Base-by-base conservation (phyloP, 257 asterid genomes). In the Salvia splendens region DNA sequence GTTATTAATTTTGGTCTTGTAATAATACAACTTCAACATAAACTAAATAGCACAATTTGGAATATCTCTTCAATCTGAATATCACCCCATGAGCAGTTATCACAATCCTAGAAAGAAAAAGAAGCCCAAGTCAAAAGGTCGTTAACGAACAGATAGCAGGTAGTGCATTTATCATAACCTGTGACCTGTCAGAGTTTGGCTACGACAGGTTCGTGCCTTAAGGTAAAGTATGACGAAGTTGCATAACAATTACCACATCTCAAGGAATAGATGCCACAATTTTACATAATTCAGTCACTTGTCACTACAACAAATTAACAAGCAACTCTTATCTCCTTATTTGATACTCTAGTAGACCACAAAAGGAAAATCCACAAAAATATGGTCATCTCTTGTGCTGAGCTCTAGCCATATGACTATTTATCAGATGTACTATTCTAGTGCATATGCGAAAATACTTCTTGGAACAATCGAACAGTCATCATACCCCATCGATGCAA, bases 401-500 rank as follows among this genome's bases (percentile, higher is more conserved):
- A 67, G 71, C 72, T 72, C 81, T 24, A 82, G 69, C 80, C 69
- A 51, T 57, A 81, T 70, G 68, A 75, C 59, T 69, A 33, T 24
- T 66, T 74, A 79, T 55, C 78, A 73, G 58, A 73, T 24, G 30
- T 74, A 77, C 74, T 80, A 84, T 79, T 81, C 80, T 79, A 84
- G 77, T 71, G 76, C 71, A 61, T 61, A 71, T 49, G 78, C 50
- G 72, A 65, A 74, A 78, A 79, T 67, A 76, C 86, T 80, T 65
- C 69, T 56, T 80, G 45, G 81, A 57, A 79, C 69, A 86, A 77
- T 78, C 93, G 80, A 75, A 78, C 79, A 78, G 77, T 81, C 85
- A 83, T 89, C 92, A 86, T 82, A 81, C 89, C 79, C 82, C 92
- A 72, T 85, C 86, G 68, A 71, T 79, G 92, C 89, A 79, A 83